phyloP scores from a whole-genome alignment of 2,329 filamentous ascomycete genomes.

The Westerdykella sp. region DNA sequence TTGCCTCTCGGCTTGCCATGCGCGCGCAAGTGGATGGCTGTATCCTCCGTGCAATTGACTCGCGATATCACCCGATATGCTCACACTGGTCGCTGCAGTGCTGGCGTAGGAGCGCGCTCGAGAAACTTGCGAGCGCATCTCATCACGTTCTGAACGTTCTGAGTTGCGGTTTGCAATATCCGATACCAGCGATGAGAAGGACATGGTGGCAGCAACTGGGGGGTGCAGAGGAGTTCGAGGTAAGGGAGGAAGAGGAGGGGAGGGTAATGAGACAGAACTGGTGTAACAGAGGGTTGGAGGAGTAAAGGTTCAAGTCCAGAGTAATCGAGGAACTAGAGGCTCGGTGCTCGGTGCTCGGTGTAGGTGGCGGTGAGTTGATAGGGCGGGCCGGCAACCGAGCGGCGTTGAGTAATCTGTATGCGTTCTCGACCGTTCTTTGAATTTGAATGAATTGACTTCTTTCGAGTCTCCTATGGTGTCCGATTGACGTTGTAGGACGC shows the following conservation, averaged over 20 bases:
- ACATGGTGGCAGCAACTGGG: constrained; percentile 33
- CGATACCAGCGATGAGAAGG: constrained; percentile 48
- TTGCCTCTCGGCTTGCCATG: constrained; percentile 50
- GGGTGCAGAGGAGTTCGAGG: background rate
- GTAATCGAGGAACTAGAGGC: background rate
- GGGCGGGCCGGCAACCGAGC: constrained; percentile 4
- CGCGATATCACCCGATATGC: constrained; percentile 47
- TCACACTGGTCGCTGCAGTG: constrained; percentile 48
- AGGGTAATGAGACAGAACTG: background rate
- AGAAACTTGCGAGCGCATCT: constrained; percentile 43
- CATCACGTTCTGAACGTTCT: constrained; percentile 31
- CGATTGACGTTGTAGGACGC: no score
- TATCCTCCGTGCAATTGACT: constrained; percentile 49
- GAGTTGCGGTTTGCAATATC: constrained; percentile 46
- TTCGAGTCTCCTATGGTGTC: no score
- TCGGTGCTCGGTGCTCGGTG: no score
- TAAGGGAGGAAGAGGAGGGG: background rate
- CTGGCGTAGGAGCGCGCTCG: constrained; percentile 46
- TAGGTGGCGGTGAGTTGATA: constrained; percentile 1
- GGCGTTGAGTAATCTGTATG: no score
- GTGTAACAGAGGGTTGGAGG: constrained; percentile 1
- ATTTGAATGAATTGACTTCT: no score
- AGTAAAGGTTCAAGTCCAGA: background rate
- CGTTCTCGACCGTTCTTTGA: no score
- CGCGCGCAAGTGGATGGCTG: constrained; percentile 45